Conservation (phyloP, 2,329 filamentous ascomycete species). For the Aotearoamyces nothofagi region DNA sequence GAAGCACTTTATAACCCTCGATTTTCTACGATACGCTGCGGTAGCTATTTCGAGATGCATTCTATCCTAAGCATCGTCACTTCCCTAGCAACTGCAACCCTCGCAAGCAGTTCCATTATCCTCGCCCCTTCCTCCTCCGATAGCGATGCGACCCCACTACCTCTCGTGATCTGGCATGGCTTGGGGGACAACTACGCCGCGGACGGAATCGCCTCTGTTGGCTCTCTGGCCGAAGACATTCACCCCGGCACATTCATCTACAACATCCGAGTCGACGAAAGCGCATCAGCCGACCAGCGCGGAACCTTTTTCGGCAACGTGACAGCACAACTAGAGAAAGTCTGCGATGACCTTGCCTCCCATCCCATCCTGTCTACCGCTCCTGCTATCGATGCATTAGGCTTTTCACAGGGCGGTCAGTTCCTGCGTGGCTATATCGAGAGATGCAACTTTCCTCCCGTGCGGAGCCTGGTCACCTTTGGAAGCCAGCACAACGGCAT, state of each 20-base stretch:
- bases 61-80: too few relatives aligned
- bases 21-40: too few relatives aligned
- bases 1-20: too few relatives aligned
- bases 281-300: slow-evolving; percentile 53
- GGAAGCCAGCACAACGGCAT: slow-evolving; percentile 73
- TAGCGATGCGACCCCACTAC: slow-evolving; percentile 53
- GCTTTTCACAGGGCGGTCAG: slow-evolving; percentile 91
- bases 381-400: slow-evolving; percentile 75
- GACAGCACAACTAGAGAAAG: slow-evolving; percentile 57
- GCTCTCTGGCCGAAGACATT: slow-evolving; percentile 51
- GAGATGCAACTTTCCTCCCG: slow-evolving; percentile 53
- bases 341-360: slow-evolving; percentile 62
- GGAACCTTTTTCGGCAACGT: slow-evolving; percentile 89
- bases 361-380: slow-evolving; percentile 72
- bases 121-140: slow-evolving; percentile 5
- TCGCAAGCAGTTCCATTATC: background rate
- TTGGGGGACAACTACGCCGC: slow-evolving; percentile 60
- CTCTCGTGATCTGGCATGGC: slow-evolving; percentile 89
- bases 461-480: slow-evolving; percentile 53
- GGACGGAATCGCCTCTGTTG: slow-evolving; percentile 59
- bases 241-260: slow-evolving; percentile 80
- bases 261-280: slow-evolving; percentile 51
- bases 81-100: background rate
- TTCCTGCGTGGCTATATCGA: slow-evolving; percentile 88
- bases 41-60: too few relatives aligned